Conservation (phyloP, 2,329 filamentous ascomycete genomes). For the Phialemoniopsis sp. region DNA sequence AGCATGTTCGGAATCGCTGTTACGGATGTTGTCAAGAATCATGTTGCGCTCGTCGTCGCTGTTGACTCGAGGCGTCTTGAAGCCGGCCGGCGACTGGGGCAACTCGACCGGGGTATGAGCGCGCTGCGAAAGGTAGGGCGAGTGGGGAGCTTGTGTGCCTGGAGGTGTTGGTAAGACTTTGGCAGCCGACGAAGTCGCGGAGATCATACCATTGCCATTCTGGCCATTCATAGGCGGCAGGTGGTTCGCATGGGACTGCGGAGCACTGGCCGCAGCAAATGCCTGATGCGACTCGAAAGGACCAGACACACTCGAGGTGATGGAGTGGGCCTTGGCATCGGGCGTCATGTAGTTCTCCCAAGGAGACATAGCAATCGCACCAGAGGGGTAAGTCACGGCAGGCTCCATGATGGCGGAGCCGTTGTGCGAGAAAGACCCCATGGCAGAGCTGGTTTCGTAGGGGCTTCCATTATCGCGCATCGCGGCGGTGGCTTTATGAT, state of each 20-base stretch:
- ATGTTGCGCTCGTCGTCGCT: slow-evolving; percentile 81
- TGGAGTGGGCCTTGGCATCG: slow-evolving; percentile 69
- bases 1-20: slow-evolving; percentile 73
- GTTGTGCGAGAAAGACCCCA: slow-evolving; percentile 66
- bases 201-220: slow-evolving; percentile 53
- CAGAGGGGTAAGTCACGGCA: slow-evolving; percentile 70
- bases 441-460: slow-evolving; percentile 54
- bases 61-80: slow-evolving; percentile 73
- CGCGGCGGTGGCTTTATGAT: slow-evolving; percentile 83
- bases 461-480: slow-evolving; percentile 55
- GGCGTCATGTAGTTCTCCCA: slow-evolving; percentile 83
- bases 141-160: slow-evolving; percentile 69
- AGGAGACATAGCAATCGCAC: slow-evolving; percentile 75
- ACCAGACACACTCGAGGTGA: slow-evolving; percentile 59
- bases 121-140: slow-evolving; percentile 66
- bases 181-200: slow-evolving; percentile 35
- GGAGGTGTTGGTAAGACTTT: slow-evolving; percentile 62
- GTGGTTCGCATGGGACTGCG: slow-evolving; percentile 56
- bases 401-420: slow-evolving; percentile 72
- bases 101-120: slow-evolving; percentile 67
- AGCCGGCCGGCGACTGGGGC: slow-evolving; percentile 62
- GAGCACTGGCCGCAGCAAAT: slow-evolving; percentile 53
- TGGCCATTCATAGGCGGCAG: slow-evolving; percentile 68
- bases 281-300: slow-evolving; percentile 66
- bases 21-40: slow-evolving; percentile 82